Evolutionary conservation across 306 rosid genomes (phyloP), one percentile per base, ranked within the genome.

Genomic region (Aeschynomene evenia): DNA sequence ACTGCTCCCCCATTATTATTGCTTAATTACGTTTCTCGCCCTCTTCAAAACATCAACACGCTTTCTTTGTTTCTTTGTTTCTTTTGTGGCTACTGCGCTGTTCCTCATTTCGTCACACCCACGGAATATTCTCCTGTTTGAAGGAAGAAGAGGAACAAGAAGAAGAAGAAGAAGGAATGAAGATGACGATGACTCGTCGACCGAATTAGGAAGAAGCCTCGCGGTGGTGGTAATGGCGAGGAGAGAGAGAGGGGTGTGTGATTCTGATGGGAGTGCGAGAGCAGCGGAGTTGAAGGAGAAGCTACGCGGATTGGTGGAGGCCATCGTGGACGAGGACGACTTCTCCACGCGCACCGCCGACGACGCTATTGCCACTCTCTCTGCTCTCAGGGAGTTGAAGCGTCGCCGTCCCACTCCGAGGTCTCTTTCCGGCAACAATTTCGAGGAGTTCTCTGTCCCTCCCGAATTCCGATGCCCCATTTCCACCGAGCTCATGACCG

Each of bases 391-490:
- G 68, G 34, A 77, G 52, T 69, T 85, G 11, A 79, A 80, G 37
- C 57, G 33, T 13, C 19, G 19, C 2, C 31, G 63, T 5, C 4
- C 40, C 8, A 2, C 40, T 34, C 40, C 20, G 2, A 37, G 14
- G 21, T 10, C 12, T 0, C 51, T 85, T 6, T 42, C 52, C 45
- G 66, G 80, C 5, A 40, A 66, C n/a, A 74, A 68, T 21, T 59
- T 79, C 11, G 77, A 76, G 29, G 64, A 77, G 2, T 71, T 54
- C 22, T 7, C 21, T 56, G 60, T 75, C 54, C 97, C 96, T 50
- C 56, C 82, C 3, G 66, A 78, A 51, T 91, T 89, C 50, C 85
- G 83, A 14, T 91, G 97, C 40, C 96, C 98, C 68, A 89, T 91
- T 58, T 89, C 98, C 5, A 79, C 70, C 55, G 84, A 82, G 39